Evolutionary conservation across 2,329 filamentous ascomycete species (phyloP).

Genomic region (Cercospora berteroae): DNA sequence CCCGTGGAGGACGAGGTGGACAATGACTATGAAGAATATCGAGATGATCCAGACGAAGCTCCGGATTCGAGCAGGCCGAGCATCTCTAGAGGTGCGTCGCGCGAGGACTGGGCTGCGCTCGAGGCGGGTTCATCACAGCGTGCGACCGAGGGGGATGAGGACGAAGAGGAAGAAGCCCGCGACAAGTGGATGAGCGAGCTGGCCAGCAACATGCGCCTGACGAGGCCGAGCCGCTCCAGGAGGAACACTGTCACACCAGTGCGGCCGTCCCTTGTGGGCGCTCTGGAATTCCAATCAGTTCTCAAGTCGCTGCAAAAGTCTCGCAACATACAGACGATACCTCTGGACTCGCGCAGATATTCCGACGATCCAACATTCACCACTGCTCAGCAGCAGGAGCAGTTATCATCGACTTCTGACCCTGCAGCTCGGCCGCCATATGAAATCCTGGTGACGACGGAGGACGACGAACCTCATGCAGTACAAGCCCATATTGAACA

Average conservation of each 20-base stretch:
- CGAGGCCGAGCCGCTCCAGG: conserved; percentile 64
- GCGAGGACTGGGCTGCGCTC: conserved; percentile 62
- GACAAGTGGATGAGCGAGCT: conserved; percentile 73
- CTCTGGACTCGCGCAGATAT: conserved; percentile 67
- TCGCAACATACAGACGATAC: conserved; percentile 69
- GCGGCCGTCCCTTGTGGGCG: conserved; percentile 86
- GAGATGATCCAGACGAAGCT: conserved; percentile 53
- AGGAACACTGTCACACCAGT: conserved; percentile 79
- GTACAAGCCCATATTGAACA: conserved; percentile 11
- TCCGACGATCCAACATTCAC: conserved; percentile 60
- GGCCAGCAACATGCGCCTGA: conserved; percentile 87
- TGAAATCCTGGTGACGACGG: conserved; percentile 22
- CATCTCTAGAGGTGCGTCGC: conserved; percentile 49
- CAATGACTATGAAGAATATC: conserved; percentile 44
- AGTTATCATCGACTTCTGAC: conserved; percentile 50
- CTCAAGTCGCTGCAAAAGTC: conserved; percentile 82
- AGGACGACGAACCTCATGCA: conserved; percentile 7
- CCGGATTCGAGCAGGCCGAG: conserved; percentile 41
- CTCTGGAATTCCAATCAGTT: conserved; percentile 88
- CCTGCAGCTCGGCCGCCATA: conserved; percentile 33
- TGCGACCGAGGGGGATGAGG: conserved; percentile 56
- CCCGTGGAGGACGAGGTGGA: conserved; percentile 58
- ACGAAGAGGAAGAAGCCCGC: conserved; percentile 63
- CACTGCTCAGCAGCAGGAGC: conserved; percentile 47
- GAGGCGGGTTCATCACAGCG: conserved; percentile 52